A percentile compares a stretch with the other conserved stretches of the same genome.
Conservation (phyloP, 2,329 filamentous ascomycete species). For the Orbilia javanica region DNA sequence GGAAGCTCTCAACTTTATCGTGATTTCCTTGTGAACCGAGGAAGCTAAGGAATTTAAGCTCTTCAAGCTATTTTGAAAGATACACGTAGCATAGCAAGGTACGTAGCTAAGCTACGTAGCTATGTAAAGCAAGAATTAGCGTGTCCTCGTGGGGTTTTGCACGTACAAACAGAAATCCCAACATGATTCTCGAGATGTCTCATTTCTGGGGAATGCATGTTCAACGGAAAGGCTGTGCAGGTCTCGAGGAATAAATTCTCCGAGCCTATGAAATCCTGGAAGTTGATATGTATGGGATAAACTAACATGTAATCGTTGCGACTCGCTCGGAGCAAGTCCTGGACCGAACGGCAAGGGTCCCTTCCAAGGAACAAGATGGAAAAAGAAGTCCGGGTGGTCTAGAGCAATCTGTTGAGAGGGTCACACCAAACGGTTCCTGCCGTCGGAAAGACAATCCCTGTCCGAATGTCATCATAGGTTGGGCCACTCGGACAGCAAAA, state of each 20-base stretch:
- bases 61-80: background rate
- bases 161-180: background rate
- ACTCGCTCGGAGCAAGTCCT: background rate
- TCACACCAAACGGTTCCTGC: constrained; percentile 42
- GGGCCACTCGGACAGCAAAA: constrained; percentile 7
- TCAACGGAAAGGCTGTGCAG: constrained; percentile 57
- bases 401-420: constrained; percentile 34
- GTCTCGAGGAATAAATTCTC: constrained; percentile 49
- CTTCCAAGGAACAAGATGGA: constrained; percentile 5
- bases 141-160: background rate
- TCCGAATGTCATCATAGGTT: constrained; percentile 24
- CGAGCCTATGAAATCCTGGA: constrained; percentile 52
- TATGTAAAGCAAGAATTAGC: background rate
- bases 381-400: constrained; percentile 22
- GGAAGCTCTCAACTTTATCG: constrained; percentile 4
- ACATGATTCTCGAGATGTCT: constrained; percentile 20
- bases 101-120: background rate
- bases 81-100: background rate
- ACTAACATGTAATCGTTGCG: background rate
- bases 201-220: constrained; percentile 58
- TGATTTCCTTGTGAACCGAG: constrained; percentile 3
- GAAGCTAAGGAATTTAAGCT: background rate
- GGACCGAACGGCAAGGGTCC: constrained; percentile 30
- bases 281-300: constrained; percentile 28
- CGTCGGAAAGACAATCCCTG: constrained; percentile 25